Base-by-base conservation (phyloP, 371 early-diverging fungal genomes). In the Gilbertella persicaria region DNA sequence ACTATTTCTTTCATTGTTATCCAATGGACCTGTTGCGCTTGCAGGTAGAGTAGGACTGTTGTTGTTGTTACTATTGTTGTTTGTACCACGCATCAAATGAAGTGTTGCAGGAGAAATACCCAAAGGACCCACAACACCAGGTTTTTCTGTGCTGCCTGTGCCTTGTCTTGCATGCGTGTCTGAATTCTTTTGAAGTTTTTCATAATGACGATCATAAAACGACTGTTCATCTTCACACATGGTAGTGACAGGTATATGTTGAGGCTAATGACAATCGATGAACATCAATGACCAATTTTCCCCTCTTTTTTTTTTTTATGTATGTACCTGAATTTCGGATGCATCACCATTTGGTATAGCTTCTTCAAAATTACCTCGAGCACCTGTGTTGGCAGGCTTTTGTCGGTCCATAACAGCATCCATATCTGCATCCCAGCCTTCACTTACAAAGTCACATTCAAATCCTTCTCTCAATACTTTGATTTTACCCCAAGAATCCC, bases 401-500 rank as follows among this genome's bases (percentile, higher is more conserved):
- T 72, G 73, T 43, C 67, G 53, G 45, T 73, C 76, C 14, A 48
- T 24, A 23, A 82, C 69, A 13, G 65, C 59, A 49, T 71, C 69
- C 51, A 78, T 67, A 64, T 84, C 82, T 0, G 66, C 47, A 24
- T 79, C 79, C 87, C 87, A 90, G 2, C 86, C 87, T 7, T 77
- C 66, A 46, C 78, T 75, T 16, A 85, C 65, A 5, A 70, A 71
- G 5, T 81, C 76, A 50, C 88, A 87, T 42, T 89, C 86, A 56
- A 95, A 97, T 20, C 87, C 88, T 43, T 85, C 88, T 43, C 89
- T 69, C 42, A 93, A 62, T n/a, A 90, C 82, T 21, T 82, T 75
- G 48, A 97, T 92, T 64, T 93, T 94, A 19, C 90, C 88, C 83
- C 87, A 90, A 36, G 92, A 88, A 63, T 97, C 97, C 97, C 96